These are phyloP conservation scores for Clathrus columnatus DNA, from an alignment of 768 basidiomycete species.

Conservation along the genomic window DNA sequence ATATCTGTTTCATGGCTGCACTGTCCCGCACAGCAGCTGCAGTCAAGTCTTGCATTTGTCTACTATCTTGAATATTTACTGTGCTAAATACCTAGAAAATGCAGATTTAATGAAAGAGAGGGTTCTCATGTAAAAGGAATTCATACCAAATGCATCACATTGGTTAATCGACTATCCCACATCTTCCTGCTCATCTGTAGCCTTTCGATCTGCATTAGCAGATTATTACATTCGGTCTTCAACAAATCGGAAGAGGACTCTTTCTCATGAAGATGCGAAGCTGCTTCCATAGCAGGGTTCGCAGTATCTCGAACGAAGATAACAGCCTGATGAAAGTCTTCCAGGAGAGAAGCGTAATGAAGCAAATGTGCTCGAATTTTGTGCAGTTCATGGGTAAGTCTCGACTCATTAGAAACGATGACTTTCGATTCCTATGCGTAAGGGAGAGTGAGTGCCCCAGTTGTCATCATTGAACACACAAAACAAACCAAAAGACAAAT, in stretches of 20 bases:
- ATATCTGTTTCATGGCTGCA: slow-evolving; percentile 30
- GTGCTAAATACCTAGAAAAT: slow-evolving; percentile 45
- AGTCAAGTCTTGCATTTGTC: slow-evolving; percentile 43
- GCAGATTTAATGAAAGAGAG: not conserved
- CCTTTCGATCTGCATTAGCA: slow-evolving; percentile 10
- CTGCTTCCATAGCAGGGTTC: slow-evolving; percentile 40
- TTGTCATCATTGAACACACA: not conserved
- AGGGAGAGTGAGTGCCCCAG: not conserved
- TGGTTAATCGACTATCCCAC: slow-evolving; percentile 23
- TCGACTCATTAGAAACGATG: slow-evolving; percentile 15
- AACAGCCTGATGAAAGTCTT: slow-evolving; percentile 45
- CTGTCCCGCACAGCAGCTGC: slow-evolving; percentile 35
- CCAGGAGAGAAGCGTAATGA: slow-evolving; percentile 44
- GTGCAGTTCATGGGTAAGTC: slow-evolving; percentile 45
- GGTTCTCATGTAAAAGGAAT: not conserved
- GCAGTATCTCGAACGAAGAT: slow-evolving; percentile 37
- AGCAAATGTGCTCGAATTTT: slow-evolving; percentile 50
- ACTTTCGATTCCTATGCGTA: slow-evolving; percentile 23
- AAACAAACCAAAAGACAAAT: slow-evolving; percentile 5
- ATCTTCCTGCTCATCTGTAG: slow-evolving; percentile 17
- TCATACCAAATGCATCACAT: slow-evolving; percentile 27
- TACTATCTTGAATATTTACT: slow-evolving; percentile 50
- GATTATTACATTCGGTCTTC: slow-evolving; percentile 9
- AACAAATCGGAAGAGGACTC: not conserved
- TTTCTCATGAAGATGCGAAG: not conserved